Percentiles rank a stretch among this genome's conserved stretches.
phyloP scores from a whole-genome alignment of 768 basidiomycete genomes.

The Hypsizygus marmoreus region DNA sequence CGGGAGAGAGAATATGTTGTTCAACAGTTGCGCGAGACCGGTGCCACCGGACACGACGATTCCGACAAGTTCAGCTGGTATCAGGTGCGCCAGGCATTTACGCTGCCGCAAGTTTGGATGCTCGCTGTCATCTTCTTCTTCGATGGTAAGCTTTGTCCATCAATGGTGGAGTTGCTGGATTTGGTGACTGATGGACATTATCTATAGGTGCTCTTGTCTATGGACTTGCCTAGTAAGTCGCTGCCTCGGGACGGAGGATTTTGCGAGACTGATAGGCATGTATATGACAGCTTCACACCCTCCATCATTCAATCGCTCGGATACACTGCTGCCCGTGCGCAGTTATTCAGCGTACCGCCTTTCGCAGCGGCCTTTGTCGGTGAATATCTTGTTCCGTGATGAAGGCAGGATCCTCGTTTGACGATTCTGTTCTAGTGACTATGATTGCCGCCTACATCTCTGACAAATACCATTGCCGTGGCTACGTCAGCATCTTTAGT shows the following conservation, averaged over 20 bases:
- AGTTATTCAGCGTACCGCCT: conserved; percentile 65
- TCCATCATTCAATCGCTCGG: conserved; percentile 69
- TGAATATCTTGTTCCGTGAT: conserved; percentile 24
- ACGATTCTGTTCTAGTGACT: conserved; percentile 23
- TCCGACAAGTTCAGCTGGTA: conserved; percentile 55
- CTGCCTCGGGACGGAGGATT: neutral
- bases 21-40: conserved; percentile 41
- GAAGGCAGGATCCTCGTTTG: neutral
- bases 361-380: conserved; percentile 52
- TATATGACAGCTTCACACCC: conserved; percentile 58
- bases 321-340: conserved; percentile 52
- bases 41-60: conserved; percentile 34
- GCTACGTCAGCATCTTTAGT: conserved; percentile 44
- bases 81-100: conserved; percentile 51
- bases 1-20: conserved; percentile 52
- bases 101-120: conserved; percentile 56
- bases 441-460: conserved; percentile 48
- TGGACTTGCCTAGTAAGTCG: conserved; percentile 49
- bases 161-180: neutral
- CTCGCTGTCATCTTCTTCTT: conserved; percentile 54
- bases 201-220: conserved; percentile 44
- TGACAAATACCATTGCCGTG: conserved; percentile 54
- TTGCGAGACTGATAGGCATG: neutral
- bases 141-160: conserved; percentile 36
- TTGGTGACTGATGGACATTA: neutral